Conservation (phyloP, 2,329 filamentous ascomycete species). For the Berkeleyomyces rouxiae region DNA sequence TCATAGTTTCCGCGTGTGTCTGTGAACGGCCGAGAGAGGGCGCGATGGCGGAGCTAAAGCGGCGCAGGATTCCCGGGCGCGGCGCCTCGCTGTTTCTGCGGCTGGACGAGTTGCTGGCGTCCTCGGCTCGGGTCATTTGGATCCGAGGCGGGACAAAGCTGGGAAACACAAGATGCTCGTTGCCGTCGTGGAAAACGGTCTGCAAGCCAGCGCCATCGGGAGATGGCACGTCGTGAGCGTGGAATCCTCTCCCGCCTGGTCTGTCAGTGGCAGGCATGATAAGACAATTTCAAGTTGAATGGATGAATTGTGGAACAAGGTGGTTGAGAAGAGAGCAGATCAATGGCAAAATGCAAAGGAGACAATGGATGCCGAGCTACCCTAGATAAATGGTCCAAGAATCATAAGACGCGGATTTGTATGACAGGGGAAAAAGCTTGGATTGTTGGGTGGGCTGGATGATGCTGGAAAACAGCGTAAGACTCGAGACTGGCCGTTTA, state of each 20-base stretch:
- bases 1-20: neutral
- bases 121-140: neutral
- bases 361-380: neutral
- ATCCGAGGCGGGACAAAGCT: conserved; percentile 5
- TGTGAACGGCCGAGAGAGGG: neutral
- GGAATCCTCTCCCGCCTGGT: neutral
- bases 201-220: neutral
- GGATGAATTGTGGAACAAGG: neutral
- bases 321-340: neutral
- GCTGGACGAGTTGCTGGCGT: neutral
- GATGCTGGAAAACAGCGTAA: neutral
- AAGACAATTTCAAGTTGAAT: neutral
- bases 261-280: neutral
- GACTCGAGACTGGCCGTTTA: neutral
- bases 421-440: neutral
- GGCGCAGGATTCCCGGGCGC: neutral
- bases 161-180: neutral
- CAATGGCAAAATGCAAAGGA: neutral
- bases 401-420: neutral
- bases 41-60: neutral
- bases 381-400: neutral
- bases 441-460: neutral
- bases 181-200: neutral
- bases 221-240: neutral
- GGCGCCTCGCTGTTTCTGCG: neutral